Base-by-base conservation (phyloP, 2,329 filamentous ascomycete genomes). In the Aschersonia sp. region DNA sequence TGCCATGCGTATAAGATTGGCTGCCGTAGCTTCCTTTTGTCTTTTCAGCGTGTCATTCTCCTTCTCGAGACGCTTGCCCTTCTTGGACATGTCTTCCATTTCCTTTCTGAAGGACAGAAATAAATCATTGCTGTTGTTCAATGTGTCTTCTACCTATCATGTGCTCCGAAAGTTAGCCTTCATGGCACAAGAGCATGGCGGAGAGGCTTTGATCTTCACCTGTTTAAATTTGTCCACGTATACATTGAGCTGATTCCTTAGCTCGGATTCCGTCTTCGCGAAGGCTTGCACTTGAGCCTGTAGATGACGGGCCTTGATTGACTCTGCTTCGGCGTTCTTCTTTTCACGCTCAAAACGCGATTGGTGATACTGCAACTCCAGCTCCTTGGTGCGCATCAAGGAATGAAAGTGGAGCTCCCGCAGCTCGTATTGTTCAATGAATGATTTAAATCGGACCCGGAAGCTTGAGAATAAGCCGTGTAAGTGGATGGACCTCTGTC, bases 201-300 rank as follows among this genome's bases (percentile, higher is more conserved):
- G 40, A 11, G 14, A 41, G 14, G 14, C 11, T 14, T n/a, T 9
- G 40, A 14, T 41, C 14, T 76, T 66, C 78, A 95, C 90, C 85
- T 98, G 92, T 72, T 97, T 97, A 69, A 97, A 97, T 69, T 97
- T 98, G 63, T 98, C 92, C 30, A 95, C 90, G 59, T 98, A 98
- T 57, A 95, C 90, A 63, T 95, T 97, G 57, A 98, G 79, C 66
- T 98, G 92, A 58, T 87, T 94, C 50, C 92, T 75, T 48, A 98
- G 74, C 65, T 97, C 90, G 12, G 86, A 84, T 67, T 98, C 92
- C 8, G 90, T 97, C 66, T 95, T 92, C 37, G 88, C 92, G 63
- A 97, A 95, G 2, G 88, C 94, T 55, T 89, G 87, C 30, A 97
- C 88, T 66, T 98, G 92, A 37, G 81, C 75, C 56, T 92, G 95